A percentile compares a stretch with the other conserved stretches of the same genome.
These are phyloP conservation scores for Mercurialis annua DNA, from an alignment of 345 rosid genomes.

Conservation along the genomic window DNA sequence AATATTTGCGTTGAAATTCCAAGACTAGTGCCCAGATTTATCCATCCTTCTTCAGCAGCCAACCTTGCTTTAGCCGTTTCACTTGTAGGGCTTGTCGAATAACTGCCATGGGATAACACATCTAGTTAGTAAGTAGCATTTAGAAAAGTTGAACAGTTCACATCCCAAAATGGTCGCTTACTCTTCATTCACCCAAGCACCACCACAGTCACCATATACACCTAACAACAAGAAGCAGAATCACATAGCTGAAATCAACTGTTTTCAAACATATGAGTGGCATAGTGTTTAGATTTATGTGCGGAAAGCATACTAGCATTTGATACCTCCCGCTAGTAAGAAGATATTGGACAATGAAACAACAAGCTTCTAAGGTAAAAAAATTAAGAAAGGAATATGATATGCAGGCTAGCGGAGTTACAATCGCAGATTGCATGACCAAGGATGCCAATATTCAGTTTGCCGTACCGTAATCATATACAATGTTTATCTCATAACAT, in stretches of 20 bases:
- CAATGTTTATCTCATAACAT: too few relatives aligned
- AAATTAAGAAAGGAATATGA: not conserved
- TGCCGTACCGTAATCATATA: not conserved
- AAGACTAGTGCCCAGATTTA: constrained; percentile 51
- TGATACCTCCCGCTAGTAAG: constrained; percentile 5
- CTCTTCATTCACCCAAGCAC: constrained; percentile 82
- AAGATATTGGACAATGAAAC: not conserved
- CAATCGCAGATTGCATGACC: not conserved
- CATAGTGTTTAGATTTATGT: not conserved
- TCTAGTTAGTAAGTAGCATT: constrained; percentile 8
- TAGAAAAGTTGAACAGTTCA: not conserved
- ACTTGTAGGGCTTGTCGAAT: constrained; percentile 52
- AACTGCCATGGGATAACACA: constrained; percentile 35
- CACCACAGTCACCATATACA: constrained; percentile 81
- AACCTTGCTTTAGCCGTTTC: constrained; percentile 57
- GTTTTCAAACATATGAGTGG: not conserved
- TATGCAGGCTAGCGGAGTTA: not conserved
- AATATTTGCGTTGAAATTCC: constrained; percentile 55
- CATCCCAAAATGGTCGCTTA: constrained; percentile 34
- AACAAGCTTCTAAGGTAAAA: too few relatives aligned
- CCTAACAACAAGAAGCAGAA: too few relatives aligned
- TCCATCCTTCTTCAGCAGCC: constrained; percentile 81
- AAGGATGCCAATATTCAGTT: not conserved
- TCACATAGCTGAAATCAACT: not conserved
- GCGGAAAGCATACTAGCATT: not conserved